These are phyloP conservation scores for Eutrema salsugineum DNA, from an alignment of 441 rosid genomes.

Conservation along the genomic window DNA sequence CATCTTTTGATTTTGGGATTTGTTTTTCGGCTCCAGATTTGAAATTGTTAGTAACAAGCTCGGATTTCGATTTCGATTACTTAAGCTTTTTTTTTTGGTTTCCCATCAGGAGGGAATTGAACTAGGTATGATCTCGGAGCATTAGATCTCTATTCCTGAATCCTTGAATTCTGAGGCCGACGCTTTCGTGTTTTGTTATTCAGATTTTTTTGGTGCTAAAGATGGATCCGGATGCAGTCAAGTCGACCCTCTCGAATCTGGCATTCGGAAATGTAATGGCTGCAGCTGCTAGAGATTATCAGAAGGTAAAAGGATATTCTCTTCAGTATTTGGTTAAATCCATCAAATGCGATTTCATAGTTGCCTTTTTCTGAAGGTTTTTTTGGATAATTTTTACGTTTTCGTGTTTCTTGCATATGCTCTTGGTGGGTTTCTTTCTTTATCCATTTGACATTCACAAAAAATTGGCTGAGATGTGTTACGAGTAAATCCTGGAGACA, in stretches of 20 bases:
- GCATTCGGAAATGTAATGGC: constrained; percentile 94
- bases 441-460: background rate
- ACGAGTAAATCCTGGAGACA: background rate
- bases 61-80: background rate
- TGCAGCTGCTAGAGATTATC: constrained; percentile 93
- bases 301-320: constrained; percentile 46
- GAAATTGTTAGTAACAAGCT: background rate
- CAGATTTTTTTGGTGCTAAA: background rate
- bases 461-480: background rate
- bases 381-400: background rate
- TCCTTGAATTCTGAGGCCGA: background rate
- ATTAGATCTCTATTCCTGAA: background rate
- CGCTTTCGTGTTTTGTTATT: background rate
- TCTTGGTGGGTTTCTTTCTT: background rate
- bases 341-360: background rate
- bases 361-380: background rate
- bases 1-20: constrained; percentile 4
- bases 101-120: background rate
- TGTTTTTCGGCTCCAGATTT: constrained; percentile 29
- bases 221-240: constrained; percentile 90
- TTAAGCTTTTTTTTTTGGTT: background rate
- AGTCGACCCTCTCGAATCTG: constrained; percentile 76
- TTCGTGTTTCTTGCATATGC: background rate
- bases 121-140: constrained; percentile 14
- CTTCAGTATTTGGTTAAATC: background rate